Evolutionary conservation across 345 rosid species (phyloP).

Genomic region (Hibiscus trionum): DNA sequence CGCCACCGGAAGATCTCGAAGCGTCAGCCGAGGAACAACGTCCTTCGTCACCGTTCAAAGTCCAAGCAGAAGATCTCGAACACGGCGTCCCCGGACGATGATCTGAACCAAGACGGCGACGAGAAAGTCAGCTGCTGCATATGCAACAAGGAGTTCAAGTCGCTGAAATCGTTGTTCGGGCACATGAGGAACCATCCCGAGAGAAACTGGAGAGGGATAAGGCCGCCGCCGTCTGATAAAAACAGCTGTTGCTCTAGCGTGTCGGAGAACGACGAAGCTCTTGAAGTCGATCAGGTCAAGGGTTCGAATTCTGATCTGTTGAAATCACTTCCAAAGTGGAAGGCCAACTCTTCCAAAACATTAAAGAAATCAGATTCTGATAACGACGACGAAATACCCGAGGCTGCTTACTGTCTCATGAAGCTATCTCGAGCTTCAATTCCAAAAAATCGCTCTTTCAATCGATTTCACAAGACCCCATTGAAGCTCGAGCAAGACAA

Average conservation of each 20-base stretch:
- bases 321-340: constrained; percentile 17
- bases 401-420: constrained; percentile 15
- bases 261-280: constrained; percentile 7
- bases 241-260: constrained; percentile 4
- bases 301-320: constrained; percentile 8
- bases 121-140: constrained; percentile 22
- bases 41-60: not conserved
- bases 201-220: constrained; percentile 51
- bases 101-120: not conserved
- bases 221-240: constrained; percentile 33
- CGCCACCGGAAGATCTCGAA: not conserved
- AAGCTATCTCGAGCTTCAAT: not conserved
- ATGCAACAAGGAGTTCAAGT: constrained; percentile 34
- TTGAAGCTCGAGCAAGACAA: not conserved
- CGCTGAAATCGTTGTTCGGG: constrained; percentile 50
- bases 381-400: not conserved
- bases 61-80: not conserved
- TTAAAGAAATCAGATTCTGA: not conserved
- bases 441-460: not conserved
- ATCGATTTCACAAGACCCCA: not conserved
- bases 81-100: not conserved
- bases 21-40: not conserved
- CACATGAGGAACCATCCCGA: constrained; percentile 87
- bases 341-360: constrained; percentile 13
- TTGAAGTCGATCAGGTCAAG: not conserved